Evolutionary conservation across 139 green algal genomes (phyloP).

Genomic region (Edaphochlamys debaryana): DNA sequence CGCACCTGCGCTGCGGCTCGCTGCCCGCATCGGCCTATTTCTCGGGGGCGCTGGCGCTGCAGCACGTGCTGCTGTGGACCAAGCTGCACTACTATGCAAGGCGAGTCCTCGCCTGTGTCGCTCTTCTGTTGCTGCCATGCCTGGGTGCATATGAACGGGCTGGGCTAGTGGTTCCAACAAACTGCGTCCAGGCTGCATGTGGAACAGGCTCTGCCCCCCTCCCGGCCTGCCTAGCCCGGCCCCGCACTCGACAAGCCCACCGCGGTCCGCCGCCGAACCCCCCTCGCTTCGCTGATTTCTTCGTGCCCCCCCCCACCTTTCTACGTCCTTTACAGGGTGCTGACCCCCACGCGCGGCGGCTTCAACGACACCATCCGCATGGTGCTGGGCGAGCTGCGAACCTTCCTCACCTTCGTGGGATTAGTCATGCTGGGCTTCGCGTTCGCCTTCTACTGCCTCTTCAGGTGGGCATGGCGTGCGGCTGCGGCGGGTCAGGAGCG

Average conservation of each 20-base stretch:
- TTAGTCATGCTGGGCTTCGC: slow-evolving; percentile 66
- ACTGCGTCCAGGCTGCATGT: too few species aligned
- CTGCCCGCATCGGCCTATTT: slow-evolving; percentile 45
- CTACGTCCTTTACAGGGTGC: slow-evolving; percentile 7
- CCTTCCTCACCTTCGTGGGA: slow-evolving; percentile 62
- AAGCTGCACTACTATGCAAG: slow-evolving; percentile 64
- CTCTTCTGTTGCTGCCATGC: too few species aligned
- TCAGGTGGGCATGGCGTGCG: neutral
- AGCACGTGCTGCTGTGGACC: slow-evolving; percentile 66
- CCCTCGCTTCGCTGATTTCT: too few species aligned
- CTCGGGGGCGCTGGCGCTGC: slow-evolving; percentile 44
- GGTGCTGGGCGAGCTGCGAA: slow-evolving; percentile 59
- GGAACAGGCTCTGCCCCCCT: too few species aligned
- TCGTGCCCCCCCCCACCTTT: neutral
- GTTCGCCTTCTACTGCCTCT: slow-evolving; percentile 62
- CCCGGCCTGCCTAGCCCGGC: too few species aligned
- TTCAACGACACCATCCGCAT: slow-evolving; percentile 54
- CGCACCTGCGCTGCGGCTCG: slow-evolving; percentile 46
- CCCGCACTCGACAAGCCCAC: too few species aligned
- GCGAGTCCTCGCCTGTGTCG: too few species aligned
- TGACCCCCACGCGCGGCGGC: slow-evolving; percentile 47
- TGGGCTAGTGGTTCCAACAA: too few species aligned
- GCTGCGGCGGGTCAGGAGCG: neutral
- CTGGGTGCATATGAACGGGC: too few species aligned
- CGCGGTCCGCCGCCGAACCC: too few species aligned